phyloP scores from a whole-genome alignment of 306 rosid genomes.

The Vigna mungo region DNA sequence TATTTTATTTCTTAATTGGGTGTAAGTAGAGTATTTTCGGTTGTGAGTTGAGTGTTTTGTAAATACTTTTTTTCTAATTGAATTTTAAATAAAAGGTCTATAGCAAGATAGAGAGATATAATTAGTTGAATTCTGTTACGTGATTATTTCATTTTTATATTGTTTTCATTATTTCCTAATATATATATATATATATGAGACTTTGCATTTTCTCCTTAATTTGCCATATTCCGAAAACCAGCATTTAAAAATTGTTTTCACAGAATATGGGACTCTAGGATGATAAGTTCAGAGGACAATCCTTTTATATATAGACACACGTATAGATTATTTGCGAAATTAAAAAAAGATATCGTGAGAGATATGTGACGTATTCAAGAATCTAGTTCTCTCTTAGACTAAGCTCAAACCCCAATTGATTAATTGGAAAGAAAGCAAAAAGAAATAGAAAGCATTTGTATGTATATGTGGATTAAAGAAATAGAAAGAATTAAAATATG shows the following conservation, averaged over 20 bases:
- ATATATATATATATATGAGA: no score
- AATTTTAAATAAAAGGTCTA: no score
- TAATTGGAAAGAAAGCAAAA: constrained; percentile 21
- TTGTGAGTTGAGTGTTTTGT: no score
- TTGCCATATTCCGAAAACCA: no score
- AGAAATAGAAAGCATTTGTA: constrained; percentile 33
- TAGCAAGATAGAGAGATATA: no score
- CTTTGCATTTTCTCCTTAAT: no score
- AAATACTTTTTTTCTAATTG: no score
- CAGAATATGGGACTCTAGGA: background rate
- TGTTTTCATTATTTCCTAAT: no score
- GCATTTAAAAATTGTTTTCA: background rate
- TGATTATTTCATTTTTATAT: no score
- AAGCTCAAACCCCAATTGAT: constrained; percentile 40
- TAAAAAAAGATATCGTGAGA: constrained; percentile 34
- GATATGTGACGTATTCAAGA: constrained; percentile 47
- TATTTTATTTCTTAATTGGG: no score
- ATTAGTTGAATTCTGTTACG: no score
- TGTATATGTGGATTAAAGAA: constrained; percentile 41
- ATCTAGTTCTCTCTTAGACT: constrained; percentile 50
- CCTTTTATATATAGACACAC: background rate
- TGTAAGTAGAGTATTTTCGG: no score
- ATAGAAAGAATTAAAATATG: constrained; percentile 45
- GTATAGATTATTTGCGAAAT: constrained; percentile 29
- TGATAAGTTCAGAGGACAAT: constrained; percentile 40